Evolutionary conservation across 805 yeast species (phyloP).

Genomic region (Cyberlindnera euphorbiae): DNA sequence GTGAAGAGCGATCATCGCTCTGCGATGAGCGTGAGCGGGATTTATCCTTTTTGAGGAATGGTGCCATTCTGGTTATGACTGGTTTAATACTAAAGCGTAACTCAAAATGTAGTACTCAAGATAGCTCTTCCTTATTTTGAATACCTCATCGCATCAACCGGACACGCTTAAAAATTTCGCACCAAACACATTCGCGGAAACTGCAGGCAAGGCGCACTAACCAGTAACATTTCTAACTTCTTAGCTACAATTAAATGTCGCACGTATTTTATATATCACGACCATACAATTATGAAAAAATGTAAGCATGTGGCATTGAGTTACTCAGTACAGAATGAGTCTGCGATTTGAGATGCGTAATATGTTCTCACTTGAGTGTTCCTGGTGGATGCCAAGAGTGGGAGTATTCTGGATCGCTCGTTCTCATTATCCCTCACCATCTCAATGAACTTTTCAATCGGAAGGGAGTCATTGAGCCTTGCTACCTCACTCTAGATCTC

Average conservation of each 20-base stretch:
- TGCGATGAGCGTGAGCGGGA: neutral
- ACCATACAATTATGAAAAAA: no score
- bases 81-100: no score
- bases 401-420: neutral
- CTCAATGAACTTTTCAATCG: neutral
- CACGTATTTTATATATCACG: no score
- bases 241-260: no score
- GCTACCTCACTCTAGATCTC: neutral
- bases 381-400: neutral
- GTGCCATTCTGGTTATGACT: no score
- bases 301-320: no score
- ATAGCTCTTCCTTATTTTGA: neutral
- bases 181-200: neutral
- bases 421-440: neutral
- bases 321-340: no score
- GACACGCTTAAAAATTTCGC: neutral
- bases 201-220: neutral
- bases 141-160: neutral
- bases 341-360: neutral
- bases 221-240: no score
- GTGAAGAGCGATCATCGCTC: neutral
- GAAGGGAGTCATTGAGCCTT: neutral
- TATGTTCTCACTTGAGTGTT: neutral
- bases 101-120: no score
- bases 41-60: neutral